A percentile compares a stretch with the other conserved stretches of the same genome.
These are phyloP conservation scores for Coprinopsis sp. DNA, from an alignment of 768 basidiomycete genomes.

Conservation along the genomic window DNA sequence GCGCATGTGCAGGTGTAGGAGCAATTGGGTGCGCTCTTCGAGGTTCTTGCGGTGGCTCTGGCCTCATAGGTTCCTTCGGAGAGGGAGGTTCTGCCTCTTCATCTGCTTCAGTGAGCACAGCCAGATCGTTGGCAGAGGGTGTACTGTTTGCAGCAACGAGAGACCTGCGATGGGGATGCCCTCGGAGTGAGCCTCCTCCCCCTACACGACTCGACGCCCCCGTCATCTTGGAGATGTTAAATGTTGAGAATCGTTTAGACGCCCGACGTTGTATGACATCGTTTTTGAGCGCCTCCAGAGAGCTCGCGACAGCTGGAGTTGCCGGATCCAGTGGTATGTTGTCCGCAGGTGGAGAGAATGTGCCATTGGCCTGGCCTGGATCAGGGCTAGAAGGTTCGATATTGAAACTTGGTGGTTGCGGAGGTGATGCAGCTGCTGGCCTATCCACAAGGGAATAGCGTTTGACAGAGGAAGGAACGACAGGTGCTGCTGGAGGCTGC, in stretches of 20 bases:
- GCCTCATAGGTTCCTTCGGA: slow-evolving; percentile 29
- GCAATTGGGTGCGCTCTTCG: slow-evolving; percentile 34
- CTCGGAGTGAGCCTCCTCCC: slow-evolving; percentile 47
- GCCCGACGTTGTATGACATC: slow-evolving; percentile 88
- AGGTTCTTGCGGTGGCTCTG: slow-evolving; percentile 27
- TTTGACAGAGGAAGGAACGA: slow-evolving; percentile 65
- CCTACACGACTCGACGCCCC: slow-evolving; percentile 43
- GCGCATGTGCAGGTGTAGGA: slow-evolving; percentile 36
- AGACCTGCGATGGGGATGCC: slow-evolving; percentile 59
- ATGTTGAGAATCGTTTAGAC: slow-evolving; percentile 92
- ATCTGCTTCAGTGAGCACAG: slow-evolving; percentile 70
- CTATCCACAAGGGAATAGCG: slow-evolving; percentile 78
- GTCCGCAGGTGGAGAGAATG: slow-evolving; percentile 21
- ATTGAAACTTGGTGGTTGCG: slow-evolving; percentile 43
- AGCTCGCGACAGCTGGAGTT: slow-evolving; percentile 65
- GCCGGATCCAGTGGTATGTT: slow-evolving; percentile 26
- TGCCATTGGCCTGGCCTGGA: slow-evolving; percentile 27
- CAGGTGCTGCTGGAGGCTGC: slow-evolving; percentile 23
- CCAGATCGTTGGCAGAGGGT: slow-evolving; percentile 67
- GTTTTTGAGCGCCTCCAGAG: slow-evolving; percentile 83
- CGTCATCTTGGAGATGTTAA: slow-evolving; percentile 93
- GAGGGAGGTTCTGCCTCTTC: slow-evolving; percentile 33
- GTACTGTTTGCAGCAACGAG: slow-evolving; percentile 53
- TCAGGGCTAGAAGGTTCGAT: slow-evolving; percentile 49
- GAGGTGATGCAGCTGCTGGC: slow-evolving; percentile 44